phyloP scores from a whole-genome alignment of 148 eudicot genomes.

The Rhododendron vialii region DNA sequence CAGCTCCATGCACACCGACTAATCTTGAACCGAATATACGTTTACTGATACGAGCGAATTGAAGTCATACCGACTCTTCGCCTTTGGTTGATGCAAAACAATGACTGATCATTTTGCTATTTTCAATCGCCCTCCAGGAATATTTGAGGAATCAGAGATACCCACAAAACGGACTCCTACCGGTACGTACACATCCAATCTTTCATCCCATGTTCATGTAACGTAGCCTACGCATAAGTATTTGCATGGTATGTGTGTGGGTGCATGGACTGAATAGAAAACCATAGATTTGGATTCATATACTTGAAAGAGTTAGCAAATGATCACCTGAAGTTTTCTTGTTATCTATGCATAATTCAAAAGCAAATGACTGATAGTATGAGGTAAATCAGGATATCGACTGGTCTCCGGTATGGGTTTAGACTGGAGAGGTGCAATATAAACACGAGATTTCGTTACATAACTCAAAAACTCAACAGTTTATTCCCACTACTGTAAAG shows the following conservation, averaged over 20 bases:
- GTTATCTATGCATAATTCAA: too few relatives aligned
- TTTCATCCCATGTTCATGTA: neutral
- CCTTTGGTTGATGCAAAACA: neutral
- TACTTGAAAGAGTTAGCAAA: too few relatives aligned
- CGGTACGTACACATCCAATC: conserved; percentile 9
- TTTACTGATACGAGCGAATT: neutral
- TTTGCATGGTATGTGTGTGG: neutral
- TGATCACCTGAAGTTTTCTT: too few relatives aligned
- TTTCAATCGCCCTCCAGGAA: neutral
- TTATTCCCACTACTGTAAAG: too few relatives aligned
- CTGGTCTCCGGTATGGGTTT: neutral
- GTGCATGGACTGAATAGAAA: neutral
- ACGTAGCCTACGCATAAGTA: neutral
- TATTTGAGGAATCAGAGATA: neutral
- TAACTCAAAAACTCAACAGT: neutral
- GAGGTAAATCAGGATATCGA: too few relatives aligned
- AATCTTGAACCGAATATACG: neutral
- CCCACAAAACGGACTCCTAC: neutral
- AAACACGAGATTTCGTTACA: neutral
- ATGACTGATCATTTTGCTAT: neutral
- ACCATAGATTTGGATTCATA: neutral
- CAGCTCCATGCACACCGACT: neutral
- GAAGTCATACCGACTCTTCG: neutral
- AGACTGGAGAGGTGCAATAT: neutral
- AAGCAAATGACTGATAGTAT: too few relatives aligned